phyloP scores from a whole-genome alignment of 2,329 filamentous ascomycete species.

The Penicillium sp. region DNA sequence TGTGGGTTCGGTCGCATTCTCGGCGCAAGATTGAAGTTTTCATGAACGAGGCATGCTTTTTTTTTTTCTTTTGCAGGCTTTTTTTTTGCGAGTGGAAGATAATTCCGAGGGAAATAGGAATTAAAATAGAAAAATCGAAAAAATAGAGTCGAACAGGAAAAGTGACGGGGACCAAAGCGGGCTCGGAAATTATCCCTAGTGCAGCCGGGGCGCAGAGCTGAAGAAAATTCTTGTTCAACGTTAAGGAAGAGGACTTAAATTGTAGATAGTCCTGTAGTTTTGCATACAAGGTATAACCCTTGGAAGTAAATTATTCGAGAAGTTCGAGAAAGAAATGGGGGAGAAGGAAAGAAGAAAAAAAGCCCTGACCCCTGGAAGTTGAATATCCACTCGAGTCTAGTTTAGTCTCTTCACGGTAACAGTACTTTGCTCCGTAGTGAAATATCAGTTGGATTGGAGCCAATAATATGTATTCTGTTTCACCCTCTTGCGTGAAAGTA shows the following conservation, averaged over 20 bases:
- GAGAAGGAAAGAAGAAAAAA: slow-evolving; percentile 5
- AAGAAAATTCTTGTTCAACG: slow-evolving; percentile 7
- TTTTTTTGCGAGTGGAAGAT: neutral
- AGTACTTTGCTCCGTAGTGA: neutral
- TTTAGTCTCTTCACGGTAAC: slow-evolving; percentile 19
- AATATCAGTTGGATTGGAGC: neutral
- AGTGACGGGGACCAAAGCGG: slow-evolving; percentile 15
- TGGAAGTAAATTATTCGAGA: neutral
- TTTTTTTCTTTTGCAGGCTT: neutral
- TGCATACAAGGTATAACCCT: slow-evolving; percentile 5
- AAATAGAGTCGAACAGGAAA: slow-evolving; percentile 6
- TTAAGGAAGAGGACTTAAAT: slow-evolving; percentile 7
- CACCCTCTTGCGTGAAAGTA: neutral
- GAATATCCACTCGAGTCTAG: slow-evolving; percentile 24
- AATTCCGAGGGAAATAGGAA: slow-evolving; percentile 1
- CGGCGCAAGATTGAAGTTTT: slow-evolving; percentile 13
- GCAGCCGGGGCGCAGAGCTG: slow-evolving; percentile 13
- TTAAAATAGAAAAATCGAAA: neutral
- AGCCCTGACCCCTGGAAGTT: slow-evolving; percentile 21
- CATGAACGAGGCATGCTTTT: slow-evolving; percentile 20
- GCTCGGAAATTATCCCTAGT: slow-evolving; percentile 20
- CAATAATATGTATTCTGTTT: slow-evolving; percentile 1
- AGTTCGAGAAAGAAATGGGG: slow-evolving; percentile 5
- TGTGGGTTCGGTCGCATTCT: slow-evolving; percentile 27
- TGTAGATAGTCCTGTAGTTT: neutral